Evolutionary conservation across 805 yeast genomes (phyloP), one percentile per base, ranked within the genome.

Genomic region (Wickerhamiella sorbophila): DNA sequence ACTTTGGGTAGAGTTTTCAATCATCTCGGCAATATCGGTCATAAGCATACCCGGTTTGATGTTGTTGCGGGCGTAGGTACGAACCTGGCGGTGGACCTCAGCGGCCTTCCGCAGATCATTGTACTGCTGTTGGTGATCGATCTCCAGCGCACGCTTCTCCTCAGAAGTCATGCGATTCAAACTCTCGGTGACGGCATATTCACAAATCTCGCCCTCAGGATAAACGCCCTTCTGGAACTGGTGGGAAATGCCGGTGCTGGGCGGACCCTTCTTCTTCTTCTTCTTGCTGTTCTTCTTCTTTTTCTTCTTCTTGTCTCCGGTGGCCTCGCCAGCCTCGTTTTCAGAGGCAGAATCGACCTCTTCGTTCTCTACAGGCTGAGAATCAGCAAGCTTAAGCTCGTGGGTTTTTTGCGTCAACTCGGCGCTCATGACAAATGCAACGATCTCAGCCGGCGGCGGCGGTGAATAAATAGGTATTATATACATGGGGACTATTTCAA

Each of bases 91-190:
- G 59, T 91, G 99, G 40, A 87, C 79, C 59, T 91, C 99, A 2
- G 97, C 95, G 43, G 87, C 98, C 57, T 85, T 85, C 55, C 99
- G 75, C 63, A 86, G 77, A 47, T 87, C 95, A 48, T 86, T 79
- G 81, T 93, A 83, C 33, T 44, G 46, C 46, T 44, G 69, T 40
- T 65, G 61, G 50, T 69, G 66, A 51, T 68, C 70, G 44, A 83
- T 71, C 51, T 82, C 91, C 51, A 77, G 61, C 52, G 83, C 79
- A 50, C 95, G 69, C 59, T 77, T 73, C 57, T 91, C 98, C 55
- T 84, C 96, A 49, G 77, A 77, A 0, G 95, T 85, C 20, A 82
- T 73, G 48, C 98, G 72, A 56, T 74, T 73, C 20, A 45, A 36
- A 20, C 47, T 45, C 32, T 44, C 45, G 26, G 43, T 41, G 18